Conservation (phyloP, 202 grass and related monocot genomes). For the Elaeis oleifera region DNA sequence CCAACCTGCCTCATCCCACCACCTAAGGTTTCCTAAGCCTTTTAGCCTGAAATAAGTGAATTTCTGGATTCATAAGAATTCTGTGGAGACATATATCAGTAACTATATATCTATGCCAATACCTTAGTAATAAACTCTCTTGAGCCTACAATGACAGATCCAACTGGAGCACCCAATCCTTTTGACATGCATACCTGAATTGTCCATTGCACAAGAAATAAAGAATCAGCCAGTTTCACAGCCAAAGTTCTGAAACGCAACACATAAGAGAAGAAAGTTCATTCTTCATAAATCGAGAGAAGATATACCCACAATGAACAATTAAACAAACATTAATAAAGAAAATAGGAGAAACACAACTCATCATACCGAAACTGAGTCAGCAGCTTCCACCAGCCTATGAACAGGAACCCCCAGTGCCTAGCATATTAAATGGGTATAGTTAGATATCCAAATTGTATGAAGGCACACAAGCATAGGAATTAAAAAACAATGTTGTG, state of each 20-base stretch:
- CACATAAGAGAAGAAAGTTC: too few species aligned
- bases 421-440: constrained; percentile 21
- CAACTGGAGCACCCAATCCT: constrained; percentile 87
- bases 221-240: too few species aligned
- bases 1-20: constrained; percentile 99
- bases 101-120: not conserved
- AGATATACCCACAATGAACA: too few species aligned
- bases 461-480: not conserved
- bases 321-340: too few species aligned
- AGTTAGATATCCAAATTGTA: not conserved
- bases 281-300: too few species aligned
- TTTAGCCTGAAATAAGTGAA: constrained; percentile 45
- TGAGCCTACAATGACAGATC: constrained; percentile 76
- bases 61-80: too few species aligned
- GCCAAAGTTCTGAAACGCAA: too few species aligned
- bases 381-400: constrained; percentile 75
- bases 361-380: constrained; percentile 74
- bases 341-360: not conserved
- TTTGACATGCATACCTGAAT: constrained; percentile 84
- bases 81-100: not conserved
- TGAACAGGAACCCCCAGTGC: constrained; percentile 81
- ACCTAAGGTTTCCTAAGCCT: constrained; percentile 84
- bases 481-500: too few species aligned
- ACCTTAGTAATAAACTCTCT: constrained; percentile 72
- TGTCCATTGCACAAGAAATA: not conserved